Base-by-base conservation (phyloP, 2,329 filamentous ascomycete genomes). In the Drechslerella coelobrocha region DNA sequence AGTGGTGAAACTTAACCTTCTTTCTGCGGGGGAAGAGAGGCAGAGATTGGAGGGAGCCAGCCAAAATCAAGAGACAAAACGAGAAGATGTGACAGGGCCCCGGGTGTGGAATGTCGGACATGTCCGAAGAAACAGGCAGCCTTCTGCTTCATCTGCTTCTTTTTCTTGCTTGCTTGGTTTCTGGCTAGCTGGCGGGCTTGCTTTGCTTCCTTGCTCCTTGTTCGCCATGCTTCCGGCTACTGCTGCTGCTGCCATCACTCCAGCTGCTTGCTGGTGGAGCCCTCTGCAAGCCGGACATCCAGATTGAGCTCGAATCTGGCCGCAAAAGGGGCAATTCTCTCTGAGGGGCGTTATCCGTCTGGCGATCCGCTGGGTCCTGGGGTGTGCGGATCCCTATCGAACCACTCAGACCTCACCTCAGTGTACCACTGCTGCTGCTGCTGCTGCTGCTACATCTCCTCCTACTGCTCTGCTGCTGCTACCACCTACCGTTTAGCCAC, bases 261-360 rank as follows among this genome's bases (percentile, higher is more conserved):
- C 29, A 6, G 12, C 7, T 12, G 7, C 12, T 34, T 12, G 29
- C 12, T 34, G 7, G 29, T 34, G 6, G 7, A 34, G 29, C 6
- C 29, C 6, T 6, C 7, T 34, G 6, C 29, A 34, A 34, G 6
- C 29, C 6, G 6, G 6, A 34, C 29, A 34, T 34, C 7, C 34
- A 39, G 34, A 39, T 39, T 2, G 4, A 14, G 12, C 12, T 14
- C 34, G 12, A 39, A 39, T 39, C 34, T 39, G 34, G 34, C 3
- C 34, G 34, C 34, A 39, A 39, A 39, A 39, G 54, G 37, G 47
- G 55, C 62, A 61, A 61, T 61, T n/a, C 12, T 2, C 37, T 41
- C 31, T 66, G 63, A 68, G 63, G 56, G 56, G 62, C 62, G 62
- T 39, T 45, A 61, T 55, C 47, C 56, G 31, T 52, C 48, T 51